phyloP scores from a whole-genome alignment of 345 rosid genomes.

The Sonneratia alba region DNA sequence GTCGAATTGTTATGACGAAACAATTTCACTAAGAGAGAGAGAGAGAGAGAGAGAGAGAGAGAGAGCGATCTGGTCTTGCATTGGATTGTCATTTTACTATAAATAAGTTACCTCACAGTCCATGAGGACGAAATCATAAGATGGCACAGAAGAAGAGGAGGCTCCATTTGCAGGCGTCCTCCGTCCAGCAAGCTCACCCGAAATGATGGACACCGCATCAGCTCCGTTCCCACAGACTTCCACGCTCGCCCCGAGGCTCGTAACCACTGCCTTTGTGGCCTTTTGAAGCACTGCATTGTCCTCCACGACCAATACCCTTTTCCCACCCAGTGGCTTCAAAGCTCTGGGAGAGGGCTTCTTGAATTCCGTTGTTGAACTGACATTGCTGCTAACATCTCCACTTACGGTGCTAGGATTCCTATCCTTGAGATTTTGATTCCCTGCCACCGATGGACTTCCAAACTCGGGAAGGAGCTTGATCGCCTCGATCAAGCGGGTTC shows the following conservation, averaged over 20 bases:
- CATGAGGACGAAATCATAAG: conserved; percentile 68
- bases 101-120: conserved; percentile 62
- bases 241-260: conserved; percentile 44
- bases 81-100: too few relatives aligned
- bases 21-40: too few relatives aligned
- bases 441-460: conserved; percentile 3
- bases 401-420: neutral
- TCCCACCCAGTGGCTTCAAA: conserved; percentile 37
- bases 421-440: neutral
- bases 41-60: too few relatives aligned
- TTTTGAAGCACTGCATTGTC: conserved; percentile 21
- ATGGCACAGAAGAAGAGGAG: conserved; percentile 17
- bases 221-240: conserved; percentile 40
- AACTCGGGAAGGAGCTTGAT: conserved; percentile 57
- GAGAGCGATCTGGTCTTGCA: too few relatives aligned
- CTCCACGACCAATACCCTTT: conserved; percentile 53
- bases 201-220: conserved; percentile 41
- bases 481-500: conserved; percentile 41
- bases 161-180: conserved; percentile 8
- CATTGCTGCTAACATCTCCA: neutral
- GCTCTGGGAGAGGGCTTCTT: neutral
- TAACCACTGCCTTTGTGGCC: conserved; percentile 21
- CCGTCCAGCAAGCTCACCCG: conserved; percentile 16
- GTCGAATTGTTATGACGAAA: neutral
- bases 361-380: neutral